Conservation (phyloP, 306 rosid genomes). For the Macrotyloma uniflorum region DNA sequence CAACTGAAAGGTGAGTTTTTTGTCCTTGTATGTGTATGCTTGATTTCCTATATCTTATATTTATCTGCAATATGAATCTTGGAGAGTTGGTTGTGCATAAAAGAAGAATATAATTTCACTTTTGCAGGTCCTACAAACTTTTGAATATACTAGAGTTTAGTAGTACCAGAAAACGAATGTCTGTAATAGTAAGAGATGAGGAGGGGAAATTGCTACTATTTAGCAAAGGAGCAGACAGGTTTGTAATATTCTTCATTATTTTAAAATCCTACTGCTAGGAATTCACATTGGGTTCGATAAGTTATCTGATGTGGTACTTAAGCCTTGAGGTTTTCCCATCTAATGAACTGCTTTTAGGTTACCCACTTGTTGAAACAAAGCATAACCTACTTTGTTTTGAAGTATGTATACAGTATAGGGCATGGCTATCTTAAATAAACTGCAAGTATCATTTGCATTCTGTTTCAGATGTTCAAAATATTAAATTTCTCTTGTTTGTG, state of each 20-base stretch:
- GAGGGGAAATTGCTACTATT: conserved; percentile 72
- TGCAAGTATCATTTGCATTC: background rate
- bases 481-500: background rate
- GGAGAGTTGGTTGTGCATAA: conserved; percentile 1
- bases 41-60: background rate
- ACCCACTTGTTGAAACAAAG: background rate
- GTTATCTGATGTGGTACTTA: too few relatives aligned
- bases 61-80: background rate
- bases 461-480: background rate
- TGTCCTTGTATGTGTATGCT: conserved; percentile 18
- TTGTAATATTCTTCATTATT: conserved; percentile 39
- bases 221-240: conserved; percentile 97
- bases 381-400: background rate
- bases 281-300: too few relatives aligned
- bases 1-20: conserved; percentile 56
- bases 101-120: background rate
- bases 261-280: background rate
- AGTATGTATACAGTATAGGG: background rate
- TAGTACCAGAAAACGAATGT: conserved; percentile 92
- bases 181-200: conserved; percentile 70
- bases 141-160: conserved; percentile 75
- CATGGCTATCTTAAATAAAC: background rate
- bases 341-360: background rate
- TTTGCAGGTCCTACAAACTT: conserved; percentile 66
- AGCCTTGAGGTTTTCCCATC: too few relatives aligned